Conservation (phyloP, 768 basidiomycete genomes). For the Neoboletus subvelutipes region DNA sequence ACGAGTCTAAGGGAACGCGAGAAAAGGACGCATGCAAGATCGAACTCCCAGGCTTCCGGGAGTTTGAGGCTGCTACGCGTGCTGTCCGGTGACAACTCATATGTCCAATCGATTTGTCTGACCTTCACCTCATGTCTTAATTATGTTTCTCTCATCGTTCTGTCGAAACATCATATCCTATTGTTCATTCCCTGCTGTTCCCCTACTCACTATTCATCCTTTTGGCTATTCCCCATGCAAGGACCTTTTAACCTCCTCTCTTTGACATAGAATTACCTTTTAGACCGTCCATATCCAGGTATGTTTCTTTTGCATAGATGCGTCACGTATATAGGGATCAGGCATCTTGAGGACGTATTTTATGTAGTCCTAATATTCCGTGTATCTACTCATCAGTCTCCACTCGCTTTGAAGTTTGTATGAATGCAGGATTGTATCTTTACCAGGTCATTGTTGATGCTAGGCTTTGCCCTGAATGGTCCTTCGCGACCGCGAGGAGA, state of each 20-base stretch:
- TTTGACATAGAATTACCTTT: slow-evolving; percentile 22
- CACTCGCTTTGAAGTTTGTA: slow-evolving; percentile 16
- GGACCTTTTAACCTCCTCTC: slow-evolving; percentile 1
- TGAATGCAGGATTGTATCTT: slow-evolving; percentile 21
- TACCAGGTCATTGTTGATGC: not conserved
- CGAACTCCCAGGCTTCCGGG: slow-evolving; percentile 61
- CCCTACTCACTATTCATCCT: slow-evolving; percentile 5
- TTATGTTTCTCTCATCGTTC: slow-evolving; percentile 7
- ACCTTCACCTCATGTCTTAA: slow-evolving; percentile 1
- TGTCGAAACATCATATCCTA: slow-evolving; percentile 22
- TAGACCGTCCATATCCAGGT: slow-evolving; percentile 21
- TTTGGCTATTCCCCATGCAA: slow-evolving; percentile 11
- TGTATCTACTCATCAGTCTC: slow-evolving; percentile 26
- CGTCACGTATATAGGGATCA: slow-evolving; percentile 33
- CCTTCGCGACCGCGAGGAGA: not conserved
- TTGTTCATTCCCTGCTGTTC: slow-evolving; percentile 5
- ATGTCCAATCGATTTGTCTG: not conserved
- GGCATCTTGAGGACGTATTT: slow-evolving; percentile 37
- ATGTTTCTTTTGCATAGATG: slow-evolving; percentile 26
- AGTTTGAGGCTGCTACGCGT: slow-evolving; percentile 55
- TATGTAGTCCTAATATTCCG: slow-evolving; percentile 33
- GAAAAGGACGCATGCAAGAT: slow-evolving; percentile 34
- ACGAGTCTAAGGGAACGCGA: slow-evolving; percentile 19
- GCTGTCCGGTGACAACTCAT: slow-evolving; percentile 16
- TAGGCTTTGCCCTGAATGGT: not conserved